Evolutionary conservation across 2,329 filamentous ascomycete genomes (phyloP), one percentile per base, ranked within the genome.

Genomic region (Albifimbria verrucaria): DNA sequence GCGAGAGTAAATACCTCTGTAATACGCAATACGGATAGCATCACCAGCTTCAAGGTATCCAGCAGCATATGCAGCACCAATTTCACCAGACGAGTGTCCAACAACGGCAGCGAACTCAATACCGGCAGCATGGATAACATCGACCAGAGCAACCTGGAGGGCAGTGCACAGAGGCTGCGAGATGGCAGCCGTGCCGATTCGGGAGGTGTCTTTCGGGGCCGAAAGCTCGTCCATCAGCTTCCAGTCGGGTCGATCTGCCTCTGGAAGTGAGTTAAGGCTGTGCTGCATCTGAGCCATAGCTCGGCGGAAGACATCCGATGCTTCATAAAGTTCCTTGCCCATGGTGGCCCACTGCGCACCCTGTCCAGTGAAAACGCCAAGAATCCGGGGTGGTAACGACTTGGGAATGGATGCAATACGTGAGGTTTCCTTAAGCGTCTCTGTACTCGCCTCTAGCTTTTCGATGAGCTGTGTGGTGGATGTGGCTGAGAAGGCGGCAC

Each of bases 61-160:
- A 0, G 68, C 64, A 1, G 73, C 71, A 47, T 77, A 77, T 0
- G 75, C 74, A 1, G 74, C 76, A 0, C 68, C 74, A 28, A 77
- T 74, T 53, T 78, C 76, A 1, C 76, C 76, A 2, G 62, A 67
- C 0, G 71, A 75, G 52, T 78, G 76, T 1, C 75, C 76, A 3
- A 76, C 65, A 0, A 73, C 69, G 1, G 63, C 67, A 7, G 58
- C 24, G 0, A 72, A 69, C 2, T 43, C 48, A 23, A 78, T 55
- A 0, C 68, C 64, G 49, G 63, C 63, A 1, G 57, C 54, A 0
- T 41, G 32, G 3, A 79, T 65, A 0, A 73, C 57, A 15, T 77
- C 67, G 0, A 77, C 65, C 1, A 80, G 57, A 0, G 61, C 74
- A 1, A 79, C 53, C 52, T 79, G 76, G 0, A 79, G 20, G 0